Percentiles rank a stretch among this genome's conserved stretches.
Conservation (phyloP, 768 basidiomycete species). For the Panaeolus cyanescens region DNA sequence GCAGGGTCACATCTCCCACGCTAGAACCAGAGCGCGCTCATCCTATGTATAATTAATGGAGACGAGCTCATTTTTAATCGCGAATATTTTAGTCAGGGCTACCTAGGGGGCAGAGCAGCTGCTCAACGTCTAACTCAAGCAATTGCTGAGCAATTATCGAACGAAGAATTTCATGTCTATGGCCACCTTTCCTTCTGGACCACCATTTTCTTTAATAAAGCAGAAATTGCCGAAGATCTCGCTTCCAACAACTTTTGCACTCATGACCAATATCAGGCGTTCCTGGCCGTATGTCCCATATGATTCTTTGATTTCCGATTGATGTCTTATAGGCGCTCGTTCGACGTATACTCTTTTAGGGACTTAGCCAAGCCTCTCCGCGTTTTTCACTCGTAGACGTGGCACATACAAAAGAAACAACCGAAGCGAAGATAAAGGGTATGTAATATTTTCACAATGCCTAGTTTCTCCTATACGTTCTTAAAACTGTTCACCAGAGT, state of each 20-base stretch:
- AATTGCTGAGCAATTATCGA: slow-evolving; percentile 68
- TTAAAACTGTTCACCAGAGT: slow-evolving; percentile 43
- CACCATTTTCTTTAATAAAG: slow-evolving; percentile 69
- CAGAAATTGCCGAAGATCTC: slow-evolving; percentile 51
- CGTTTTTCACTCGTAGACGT: slow-evolving; percentile 73
- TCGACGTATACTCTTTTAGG: slow-evolving; percentile 30
- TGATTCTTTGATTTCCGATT: background rate
- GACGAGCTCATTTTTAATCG: slow-evolving; percentile 68
- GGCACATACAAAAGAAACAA: slow-evolving; percentile 60
- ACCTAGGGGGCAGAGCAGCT: slow-evolving; percentile 63
- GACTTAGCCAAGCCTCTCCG: slow-evolving; percentile 75
- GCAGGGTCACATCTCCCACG: slow-evolving; percentile 3
- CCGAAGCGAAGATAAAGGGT: slow-evolving; percentile 76
- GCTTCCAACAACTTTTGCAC: slow-evolving; percentile 57
- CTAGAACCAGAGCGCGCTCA: slow-evolving; percentile 66
- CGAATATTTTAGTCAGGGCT: slow-evolving; percentile 60
- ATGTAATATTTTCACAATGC: background rate
- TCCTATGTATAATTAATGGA: slow-evolving; percentile 76
- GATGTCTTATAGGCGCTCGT: slow-evolving; percentile 2
- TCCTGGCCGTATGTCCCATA: slow-evolving; percentile 33
- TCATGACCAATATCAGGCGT: slow-evolving; percentile 68
- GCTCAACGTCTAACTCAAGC: slow-evolving; percentile 68
- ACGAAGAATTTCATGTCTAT: slow-evolving; percentile 60
- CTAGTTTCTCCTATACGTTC: background rate
- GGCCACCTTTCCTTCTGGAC: slow-evolving; percentile 78